Percentiles rank a stretch among this genome's conserved stretches.
phyloP scores from a whole-genome alignment of 306 rosid genomes.

The Quercus cerris region DNA sequence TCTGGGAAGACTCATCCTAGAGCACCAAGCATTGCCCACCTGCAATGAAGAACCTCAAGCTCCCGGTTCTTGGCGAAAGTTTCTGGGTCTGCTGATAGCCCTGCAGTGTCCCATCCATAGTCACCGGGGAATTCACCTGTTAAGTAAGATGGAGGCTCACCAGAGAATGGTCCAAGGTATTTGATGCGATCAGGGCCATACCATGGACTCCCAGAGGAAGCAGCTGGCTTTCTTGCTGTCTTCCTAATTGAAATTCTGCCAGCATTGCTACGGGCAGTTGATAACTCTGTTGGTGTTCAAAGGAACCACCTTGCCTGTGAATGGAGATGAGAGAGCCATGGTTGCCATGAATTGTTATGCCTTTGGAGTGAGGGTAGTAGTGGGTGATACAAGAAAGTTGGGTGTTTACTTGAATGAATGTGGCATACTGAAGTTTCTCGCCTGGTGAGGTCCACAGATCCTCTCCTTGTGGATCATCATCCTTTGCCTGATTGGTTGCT shows the following conservation, averaged over 20 bases:
- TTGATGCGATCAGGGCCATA: constrained; percentile 36
- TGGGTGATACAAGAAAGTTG: not conserved
- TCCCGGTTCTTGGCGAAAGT: constrained; percentile 36
- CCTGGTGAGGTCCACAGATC: constrained; percentile 1
- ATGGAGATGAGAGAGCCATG: constrained; percentile 35
- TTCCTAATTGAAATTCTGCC: constrained; percentile 34
- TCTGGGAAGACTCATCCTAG: constrained; percentile 43
- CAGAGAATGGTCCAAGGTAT: constrained; percentile 40
- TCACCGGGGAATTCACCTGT: constrained; percentile 32
- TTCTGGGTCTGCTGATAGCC: constrained; percentile 32
- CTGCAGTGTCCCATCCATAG: constrained; percentile 39
- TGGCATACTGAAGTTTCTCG: not conserved
- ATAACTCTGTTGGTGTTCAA: constrained; percentile 16
- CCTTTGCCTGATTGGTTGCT: constrained; percentile 12
- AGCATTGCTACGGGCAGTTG: not conserved
- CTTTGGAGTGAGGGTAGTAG: not conserved
- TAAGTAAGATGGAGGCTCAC: constrained; percentile 38
- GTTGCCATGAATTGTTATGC: constrained; percentile 14
- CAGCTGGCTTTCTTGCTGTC: constrained; percentile 20
- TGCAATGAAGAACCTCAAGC: constrained; percentile 28
- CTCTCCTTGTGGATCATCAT: constrained; percentile 5
- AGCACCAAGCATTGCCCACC: constrained; percentile 43
- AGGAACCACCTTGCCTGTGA: constrained; percentile 29
- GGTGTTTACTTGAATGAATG: not conserved
- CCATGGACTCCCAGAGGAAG: constrained; percentile 30